These are phyloP conservation scores for Ceratobasidium sp. DNA, from an alignment of 1,284 basidiomycete genomes.

Conservation along the genomic window DNA sequence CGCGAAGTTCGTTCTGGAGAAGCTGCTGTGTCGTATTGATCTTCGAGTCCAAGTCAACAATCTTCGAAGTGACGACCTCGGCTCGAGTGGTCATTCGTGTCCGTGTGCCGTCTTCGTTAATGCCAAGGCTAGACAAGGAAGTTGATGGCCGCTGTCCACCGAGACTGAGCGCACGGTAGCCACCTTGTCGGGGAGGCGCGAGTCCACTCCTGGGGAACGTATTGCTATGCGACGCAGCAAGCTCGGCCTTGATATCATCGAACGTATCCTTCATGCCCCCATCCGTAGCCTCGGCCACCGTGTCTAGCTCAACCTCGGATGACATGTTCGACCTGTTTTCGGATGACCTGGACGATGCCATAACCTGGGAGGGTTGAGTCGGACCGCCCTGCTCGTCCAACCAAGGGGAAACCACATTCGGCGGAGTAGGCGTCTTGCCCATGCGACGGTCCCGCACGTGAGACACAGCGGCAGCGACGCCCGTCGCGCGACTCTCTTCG, in stretches of 20 bases:
- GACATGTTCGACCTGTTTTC: conserved; percentile 65
- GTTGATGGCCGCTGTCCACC: background rate
- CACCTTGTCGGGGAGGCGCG: conserved; percentile 27
- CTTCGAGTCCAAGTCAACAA: conserved; percentile 73
- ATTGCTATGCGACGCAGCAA: conserved; percentile 63
- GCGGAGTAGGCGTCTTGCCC: conserved; percentile 27
- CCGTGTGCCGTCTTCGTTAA: conserved; percentile 3
- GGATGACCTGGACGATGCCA: background rate
- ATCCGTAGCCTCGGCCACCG: conserved; percentile 53
- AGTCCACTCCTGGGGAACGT: conserved; percentile 37
- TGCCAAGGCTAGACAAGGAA: background rate
- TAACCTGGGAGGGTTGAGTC: background rate
- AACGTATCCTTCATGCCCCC: conserved; percentile 77
- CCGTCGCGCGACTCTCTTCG: conserved; percentile 80
- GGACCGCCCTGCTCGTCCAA: background rate
- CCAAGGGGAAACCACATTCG: conserved; percentile 7
- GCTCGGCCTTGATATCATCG: conserved; percentile 85
- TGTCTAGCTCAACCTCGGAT: conserved; percentile 53
- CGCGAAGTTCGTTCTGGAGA: conserved; percentile 78
- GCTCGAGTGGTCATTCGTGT: conserved; percentile 60
- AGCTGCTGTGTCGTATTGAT: conserved; percentile 70
- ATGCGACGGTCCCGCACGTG: conserved; percentile 60
- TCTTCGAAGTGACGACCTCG: conserved; percentile 71
- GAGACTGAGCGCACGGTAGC: conserved; percentile 20
- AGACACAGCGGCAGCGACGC: conserved; percentile 85